Evolutionary conservation across 768 basidiomycete species (phyloP).

Genomic region (Auricularia sp.): DNA sequence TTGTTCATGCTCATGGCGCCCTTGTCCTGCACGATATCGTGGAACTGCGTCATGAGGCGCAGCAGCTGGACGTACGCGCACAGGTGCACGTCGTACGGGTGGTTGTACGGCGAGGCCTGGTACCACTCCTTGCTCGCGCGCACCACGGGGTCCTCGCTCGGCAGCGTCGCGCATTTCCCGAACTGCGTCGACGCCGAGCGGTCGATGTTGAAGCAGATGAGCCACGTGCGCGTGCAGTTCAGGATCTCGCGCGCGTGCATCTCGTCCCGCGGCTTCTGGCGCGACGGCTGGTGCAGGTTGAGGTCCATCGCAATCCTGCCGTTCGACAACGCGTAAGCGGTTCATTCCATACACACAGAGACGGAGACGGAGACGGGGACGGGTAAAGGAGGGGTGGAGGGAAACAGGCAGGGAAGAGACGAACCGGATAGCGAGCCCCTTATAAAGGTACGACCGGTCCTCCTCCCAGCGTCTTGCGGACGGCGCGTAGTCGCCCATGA

Average conservation of each 20-base stretch:
- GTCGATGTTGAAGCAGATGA: conserved; percentile 68
- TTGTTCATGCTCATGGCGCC: conserved; percentile 9
- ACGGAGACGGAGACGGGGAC: no score
- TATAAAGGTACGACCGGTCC: conserved; percentile 62
- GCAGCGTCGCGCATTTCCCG: conserved; percentile 61
- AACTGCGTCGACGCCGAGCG: conserved; percentile 66
- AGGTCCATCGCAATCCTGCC: conserved; percentile 63
- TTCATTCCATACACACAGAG: no score
- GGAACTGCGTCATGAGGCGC: conserved; percentile 39
- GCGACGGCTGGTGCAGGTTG: conserved; percentile 46
- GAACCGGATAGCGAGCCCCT: conserved; percentile 60
- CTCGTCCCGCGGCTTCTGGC: conserved; percentile 32
- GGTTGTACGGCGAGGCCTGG: conserved; percentile 20
- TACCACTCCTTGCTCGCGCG: conserved; percentile 44
- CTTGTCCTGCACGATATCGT: conserved; percentile 14
- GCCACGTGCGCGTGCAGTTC: conserved; percentile 66
- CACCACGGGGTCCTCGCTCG: conserved; percentile 51
- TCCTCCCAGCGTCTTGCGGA: conserved; percentile 60
- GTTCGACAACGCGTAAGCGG: conserved; percentile 1
- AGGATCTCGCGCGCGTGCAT: conserved; percentile 55
- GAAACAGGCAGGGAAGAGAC: not conserved
- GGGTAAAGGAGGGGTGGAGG: no score
- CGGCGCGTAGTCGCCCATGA: conserved; percentile 49
- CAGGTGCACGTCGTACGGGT: conserved; percentile 26
- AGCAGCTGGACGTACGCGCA: conserved; percentile 46